Conservation (phyloP, 306 rosid species). For the Fragaria vesca region DNA sequence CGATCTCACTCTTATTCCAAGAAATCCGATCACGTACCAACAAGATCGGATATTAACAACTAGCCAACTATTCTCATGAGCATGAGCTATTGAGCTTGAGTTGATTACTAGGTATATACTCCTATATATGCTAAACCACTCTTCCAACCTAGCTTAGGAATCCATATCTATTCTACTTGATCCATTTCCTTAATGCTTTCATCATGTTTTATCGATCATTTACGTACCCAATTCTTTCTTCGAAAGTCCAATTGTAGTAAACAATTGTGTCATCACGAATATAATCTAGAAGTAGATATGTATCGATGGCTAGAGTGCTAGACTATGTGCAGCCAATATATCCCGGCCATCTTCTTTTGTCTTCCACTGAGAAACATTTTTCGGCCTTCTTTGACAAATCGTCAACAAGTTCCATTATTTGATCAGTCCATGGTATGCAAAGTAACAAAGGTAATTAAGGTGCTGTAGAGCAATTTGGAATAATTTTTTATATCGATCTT, state of each 20-base stretch:
- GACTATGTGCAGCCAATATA: background rate
- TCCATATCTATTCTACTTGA: background rate
- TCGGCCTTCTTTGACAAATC: background rate
- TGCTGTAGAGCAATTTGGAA: background rate
- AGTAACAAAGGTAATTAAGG: background rate
- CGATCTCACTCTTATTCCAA: background rate
- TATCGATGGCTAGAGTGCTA: background rate
- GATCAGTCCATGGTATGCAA: background rate
- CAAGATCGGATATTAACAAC: background rate
- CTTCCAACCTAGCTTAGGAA: background rate
- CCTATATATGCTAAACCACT: background rate
- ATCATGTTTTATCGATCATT: background rate
- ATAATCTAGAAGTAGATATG: slow-evolving; percentile 1
- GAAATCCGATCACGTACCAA: background rate
- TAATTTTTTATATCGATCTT: background rate
- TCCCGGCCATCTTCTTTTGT: background rate
- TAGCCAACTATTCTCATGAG: background rate
- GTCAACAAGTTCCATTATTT: slow-evolving; percentile 2
- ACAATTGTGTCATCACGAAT: slow-evolving; percentile 4
- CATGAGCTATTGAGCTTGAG: background rate
- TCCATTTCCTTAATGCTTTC: background rate
- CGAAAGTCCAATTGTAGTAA: background rate
- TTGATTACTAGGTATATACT: background rate
- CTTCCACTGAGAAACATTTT: slow-evolving; percentile 7
- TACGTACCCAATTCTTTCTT: background rate